Base-by-base conservation (phyloP, 495 filamentous ascomycete genomes). In the Hypoxylon trugodes region DNA sequence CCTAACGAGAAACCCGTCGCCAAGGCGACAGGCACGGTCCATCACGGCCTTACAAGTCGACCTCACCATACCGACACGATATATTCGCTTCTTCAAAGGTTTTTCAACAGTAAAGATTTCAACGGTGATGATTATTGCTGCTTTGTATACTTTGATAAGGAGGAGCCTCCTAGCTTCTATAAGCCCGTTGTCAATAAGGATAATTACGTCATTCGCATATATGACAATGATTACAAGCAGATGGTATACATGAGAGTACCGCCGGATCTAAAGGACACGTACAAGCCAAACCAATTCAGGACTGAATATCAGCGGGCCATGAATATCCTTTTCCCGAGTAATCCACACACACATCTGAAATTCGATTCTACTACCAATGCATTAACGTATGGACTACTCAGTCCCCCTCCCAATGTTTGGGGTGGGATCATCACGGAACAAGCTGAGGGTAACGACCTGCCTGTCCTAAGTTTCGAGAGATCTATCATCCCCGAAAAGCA, bases 241-340 rank as follows among this genome's bases (percentile, higher is more conserved):
- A 54, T 69, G 50, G 55, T 59, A 38, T 72, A 69, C 18, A 70
- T 72, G 70, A 70, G 55, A 8, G 30, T 59, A 1, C 67, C 67
- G 6, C 2, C 2, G 1, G 36, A 13, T 2, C 43, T 70, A 6
- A 0, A 19, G 0, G 0, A 9, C 19, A 32, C 32, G 1, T 53
- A 66, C 32, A 62, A 57, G 33, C 19, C 56, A 16, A 69, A 68
- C 15, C 67, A 70, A 19, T 58, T 65, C 30, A 26, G 21, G 19
- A 6, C 9, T 8, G 62, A 72, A 19, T 72, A 72, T 30, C 18
- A 13, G 18, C 46, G 32, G 9, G 59, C 60, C 3, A 65, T 72
- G 53, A 33, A 46, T 15, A 4, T 53, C 10, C 33, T 68, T 2
- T 36, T 30, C 8, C 52, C 38, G 1, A 1, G 51, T 0, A 0